Percentiles rank a stretch among this genome's conserved stretches.
These are phyloP conservation scores for Sarocladium oryzae DNA, from an alignment of 2,329 filamentous ascomycete species.

Conservation along the genomic window DNA sequence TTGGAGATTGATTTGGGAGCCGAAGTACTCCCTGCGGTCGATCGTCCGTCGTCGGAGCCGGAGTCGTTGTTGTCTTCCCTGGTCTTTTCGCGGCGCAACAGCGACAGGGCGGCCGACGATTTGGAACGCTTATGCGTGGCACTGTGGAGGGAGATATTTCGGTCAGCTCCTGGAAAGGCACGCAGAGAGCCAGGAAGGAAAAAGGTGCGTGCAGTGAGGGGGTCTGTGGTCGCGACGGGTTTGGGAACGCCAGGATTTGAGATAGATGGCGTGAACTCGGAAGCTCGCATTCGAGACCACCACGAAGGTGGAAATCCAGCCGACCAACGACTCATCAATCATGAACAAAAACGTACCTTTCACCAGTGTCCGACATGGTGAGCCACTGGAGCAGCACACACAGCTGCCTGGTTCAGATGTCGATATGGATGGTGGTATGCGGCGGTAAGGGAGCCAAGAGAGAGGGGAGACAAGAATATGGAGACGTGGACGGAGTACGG, in stretches of 20 bases:
- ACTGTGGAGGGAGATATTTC: slow-evolving; percentile 4
- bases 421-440: background rate
- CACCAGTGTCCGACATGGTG: slow-evolving; percentile 30
- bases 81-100: slow-evolving; percentile 47
- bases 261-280: too few relatives aligned
- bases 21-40: slow-evolving; percentile 24
- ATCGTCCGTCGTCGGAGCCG: slow-evolving; percentile 44
- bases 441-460: background rate
- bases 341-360: slow-evolving; percentile 22
- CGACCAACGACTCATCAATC: too few relatives aligned
- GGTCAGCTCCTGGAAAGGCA: slow-evolving; percentile 1
- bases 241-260: too few relatives aligned
- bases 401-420: background rate
- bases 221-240: slow-evolving; percentile 8
- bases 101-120: slow-evolving; percentile 43
- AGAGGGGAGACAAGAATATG: background rate
- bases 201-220: slow-evolving; percentile 8
- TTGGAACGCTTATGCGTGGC: slow-evolving; percentile 48
- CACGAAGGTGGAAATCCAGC: too few relatives aligned
- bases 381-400: slow-evolving; percentile 1
- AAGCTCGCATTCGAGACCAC: too few relatives aligned
- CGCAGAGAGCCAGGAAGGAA: background rate
- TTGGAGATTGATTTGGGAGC: slow-evolving; percentile 19
- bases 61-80: slow-evolving; percentile 49
- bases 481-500: background rate